Evolutionary conservation across 148 eudicot genomes (phyloP).

Genomic region (Silene uniflora): DNA sequence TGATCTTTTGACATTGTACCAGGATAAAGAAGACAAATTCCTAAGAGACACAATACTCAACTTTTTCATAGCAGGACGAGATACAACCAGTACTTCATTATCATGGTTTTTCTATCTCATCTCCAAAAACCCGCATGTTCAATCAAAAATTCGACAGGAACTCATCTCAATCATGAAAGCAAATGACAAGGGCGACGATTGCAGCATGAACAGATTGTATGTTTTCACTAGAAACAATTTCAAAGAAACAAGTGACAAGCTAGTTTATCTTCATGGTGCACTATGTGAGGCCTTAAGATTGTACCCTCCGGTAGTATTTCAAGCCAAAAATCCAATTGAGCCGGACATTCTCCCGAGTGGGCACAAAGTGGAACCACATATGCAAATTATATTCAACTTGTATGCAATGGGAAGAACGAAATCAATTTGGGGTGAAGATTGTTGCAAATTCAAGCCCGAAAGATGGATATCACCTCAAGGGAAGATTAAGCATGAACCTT

Average conservation of each 20-base stretch:
- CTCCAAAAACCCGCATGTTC: conserved; percentile 23
- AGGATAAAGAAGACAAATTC: conserved; percentile 25
- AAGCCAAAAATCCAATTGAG: conserved; percentile 31
- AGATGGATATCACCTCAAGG: conserved; percentile 39
- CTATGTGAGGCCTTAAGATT: conserved; percentile 45
- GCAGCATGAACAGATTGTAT: neutral
- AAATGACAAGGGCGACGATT: too few relatives aligned
- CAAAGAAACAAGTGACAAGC: conserved; percentile 27
- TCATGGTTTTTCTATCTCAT: conserved; percentile 49
- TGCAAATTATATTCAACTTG: conserved; percentile 29
- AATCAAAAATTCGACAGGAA: conserved; percentile 32
- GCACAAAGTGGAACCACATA: conserved; percentile 34
- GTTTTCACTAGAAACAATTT: conserved; percentile 12
- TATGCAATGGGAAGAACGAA: conserved; percentile 51
- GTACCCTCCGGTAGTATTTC: conserved; percentile 47
- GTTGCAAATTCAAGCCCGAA: conserved; percentile 38
- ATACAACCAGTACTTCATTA: conserved; percentile 38
- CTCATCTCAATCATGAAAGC: conserved; percentile 14
- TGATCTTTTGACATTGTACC: conserved; percentile 39
- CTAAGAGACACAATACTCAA: conserved; percentile 26
- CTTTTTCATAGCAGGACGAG: conserved; percentile 36
- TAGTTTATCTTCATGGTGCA: conserved; percentile 45
- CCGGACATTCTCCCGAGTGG: conserved; percentile 44
- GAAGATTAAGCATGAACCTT: conserved; percentile 41
- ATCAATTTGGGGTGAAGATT: conserved; percentile 45